phyloP scores from a whole-genome alignment of 78 protist species.

The Cavenderia fasciculata region DNA sequence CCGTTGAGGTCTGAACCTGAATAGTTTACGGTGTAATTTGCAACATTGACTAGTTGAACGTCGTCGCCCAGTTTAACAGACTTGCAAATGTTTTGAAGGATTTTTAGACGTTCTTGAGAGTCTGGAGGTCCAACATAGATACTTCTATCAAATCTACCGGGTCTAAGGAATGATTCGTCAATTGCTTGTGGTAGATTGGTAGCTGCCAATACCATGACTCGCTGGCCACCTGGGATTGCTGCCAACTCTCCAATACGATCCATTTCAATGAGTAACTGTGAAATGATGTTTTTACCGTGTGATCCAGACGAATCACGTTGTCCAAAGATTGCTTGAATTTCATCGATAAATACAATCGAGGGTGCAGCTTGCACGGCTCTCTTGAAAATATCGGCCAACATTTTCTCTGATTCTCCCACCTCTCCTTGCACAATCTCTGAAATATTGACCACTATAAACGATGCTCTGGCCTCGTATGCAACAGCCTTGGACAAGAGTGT shows the following conservation, averaged over 20 bases:
- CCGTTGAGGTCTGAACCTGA: conserved; percentile 99
- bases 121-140: conserved; percentile 99
- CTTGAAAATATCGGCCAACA: conserved; percentile 99
- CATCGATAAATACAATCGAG: conserved; percentile 99
- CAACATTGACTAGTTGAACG: conserved; percentile 93
- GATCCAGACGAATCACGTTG: conserved; percentile 98
- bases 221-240: conserved; percentile 86
- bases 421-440: conserved; percentile 95
- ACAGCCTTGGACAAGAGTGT: conserved; percentile 99
- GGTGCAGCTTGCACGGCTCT: conserved; percentile 99
- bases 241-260: conserved; percentile 97
- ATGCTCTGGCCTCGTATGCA: conserved; percentile 99
- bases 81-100: conserved; percentile 92
- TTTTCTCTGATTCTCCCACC: conserved; percentile 99
- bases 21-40: conserved; percentile 94
- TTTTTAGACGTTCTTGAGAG: conserved; percentile 86
- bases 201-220: conserved; percentile 99
- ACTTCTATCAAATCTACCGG: conserved; percentile 99
- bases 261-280: conserved; percentile 99
- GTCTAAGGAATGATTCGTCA: conserved; percentile 99
- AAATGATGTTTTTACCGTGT: conserved; percentile 99
- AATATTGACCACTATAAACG: conserved; percentile 99
- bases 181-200: conserved; percentile 99
- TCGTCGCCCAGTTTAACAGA: conserved; percentile 95
- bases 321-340: conserved; percentile 99